These are phyloP conservation scores for Geotrichum ghanense DNA, from an alignment of 805 yeast species.

Conservation along the genomic window DNA sequence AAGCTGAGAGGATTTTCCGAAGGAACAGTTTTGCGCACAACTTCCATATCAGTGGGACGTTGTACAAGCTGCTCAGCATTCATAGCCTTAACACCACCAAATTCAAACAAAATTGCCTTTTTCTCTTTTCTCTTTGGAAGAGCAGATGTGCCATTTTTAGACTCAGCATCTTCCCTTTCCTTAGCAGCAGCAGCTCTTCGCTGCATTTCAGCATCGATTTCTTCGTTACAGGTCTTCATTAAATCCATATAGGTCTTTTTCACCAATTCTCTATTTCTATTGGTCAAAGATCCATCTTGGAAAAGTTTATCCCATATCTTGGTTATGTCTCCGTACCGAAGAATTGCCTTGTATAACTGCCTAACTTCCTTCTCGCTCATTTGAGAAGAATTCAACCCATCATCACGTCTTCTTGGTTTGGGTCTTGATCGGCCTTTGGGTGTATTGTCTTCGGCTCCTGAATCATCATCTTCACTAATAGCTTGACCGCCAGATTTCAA, in stretches of 20 bases:
- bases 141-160: slow-evolving; percentile 14
- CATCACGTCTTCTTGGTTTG: slow-evolving; percentile 22
- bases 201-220: slow-evolving; percentile 53
- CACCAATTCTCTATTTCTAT: slow-evolving; percentile 69
- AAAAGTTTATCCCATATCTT: slow-evolving; percentile 75
- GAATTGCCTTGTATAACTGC: slow-evolving; percentile 69
- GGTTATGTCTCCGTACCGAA: slow-evolving; percentile 69
- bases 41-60: slow-evolving; percentile 75
- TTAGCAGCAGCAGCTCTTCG: slow-evolving; percentile 34
- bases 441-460: slow-evolving; percentile 30
- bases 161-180: slow-evolving; percentile 20
- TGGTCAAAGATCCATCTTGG: slow-evolving; percentile 80
- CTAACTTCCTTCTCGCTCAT: slow-evolving; percentile 81
- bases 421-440: slow-evolving; percentile 27
- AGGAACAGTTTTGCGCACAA: slow-evolving; percentile 44
- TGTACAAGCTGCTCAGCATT: slow-evolving; percentile 81
- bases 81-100: slow-evolving; percentile 72
- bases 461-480: slow-evolving; percentile 34
- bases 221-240: slow-evolving; percentile 45
- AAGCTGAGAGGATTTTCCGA: slow-evolving; percentile 44
- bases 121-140: slow-evolving; percentile 51
- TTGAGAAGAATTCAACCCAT: slow-evolving; percentile 37
- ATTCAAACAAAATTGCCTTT: slow-evolving; percentile 82
- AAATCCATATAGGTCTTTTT: slow-evolving; percentile 70
- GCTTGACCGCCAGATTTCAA: slow-evolving; percentile 29